Conservation (phyloP, 768 basidiomycete genomes). For the Termitomyces sp. region DNA sequence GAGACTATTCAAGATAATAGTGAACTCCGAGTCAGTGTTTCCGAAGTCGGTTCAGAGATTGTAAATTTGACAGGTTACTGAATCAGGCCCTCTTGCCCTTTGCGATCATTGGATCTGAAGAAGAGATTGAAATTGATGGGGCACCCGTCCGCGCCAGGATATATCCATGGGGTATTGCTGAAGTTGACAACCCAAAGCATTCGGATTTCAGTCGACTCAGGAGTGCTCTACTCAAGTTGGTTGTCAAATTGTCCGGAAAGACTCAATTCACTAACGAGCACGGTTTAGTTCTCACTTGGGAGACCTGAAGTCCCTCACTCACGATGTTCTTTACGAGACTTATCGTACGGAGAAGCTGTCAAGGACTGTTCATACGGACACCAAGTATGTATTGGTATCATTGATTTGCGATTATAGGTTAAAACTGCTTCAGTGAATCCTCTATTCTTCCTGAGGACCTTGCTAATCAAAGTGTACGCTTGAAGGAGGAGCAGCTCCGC, state of each 20-base stretch:
- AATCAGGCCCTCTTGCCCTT: constrained; percentile 88
- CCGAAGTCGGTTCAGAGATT: background rate
- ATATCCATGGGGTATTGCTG: constrained; percentile 98
- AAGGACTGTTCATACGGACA: constrained; percentile 68
- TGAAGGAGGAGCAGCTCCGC: constrained; percentile 98
- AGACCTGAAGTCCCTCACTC: constrained; percentile 90
- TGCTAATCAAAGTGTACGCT: constrained; percentile 91
- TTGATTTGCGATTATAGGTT: constrained; percentile 6
- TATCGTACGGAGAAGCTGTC: constrained; percentile 98
- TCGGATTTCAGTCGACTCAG: constrained; percentile 96
- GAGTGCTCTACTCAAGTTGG: constrained; percentile 85
- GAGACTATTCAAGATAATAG: constrained; percentile 98
- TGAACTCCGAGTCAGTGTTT: constrained; percentile 73
- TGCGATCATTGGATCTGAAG: constrained; percentile 95
- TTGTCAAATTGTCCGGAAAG: constrained; percentile 1
- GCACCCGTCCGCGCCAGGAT: constrained; percentile 88
- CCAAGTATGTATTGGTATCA: constrained; percentile 45
- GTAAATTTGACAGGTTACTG: background rate
- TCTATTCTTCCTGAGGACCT: constrained; percentile 95
- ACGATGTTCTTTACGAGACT: constrained; percentile 93
- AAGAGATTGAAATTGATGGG: constrained; percentile 92
- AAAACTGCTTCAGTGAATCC: constrained; percentile 52
- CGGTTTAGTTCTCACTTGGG: constrained; percentile 78
- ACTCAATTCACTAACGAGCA: constrained; percentile 4
- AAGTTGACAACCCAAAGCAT: constrained; percentile 99